Percentiles rank a stretch among this genome's conserved stretches.
Conservation (phyloP, 495 filamentous ascomycete genomes). For the Lophiotrema nucula region DNA sequence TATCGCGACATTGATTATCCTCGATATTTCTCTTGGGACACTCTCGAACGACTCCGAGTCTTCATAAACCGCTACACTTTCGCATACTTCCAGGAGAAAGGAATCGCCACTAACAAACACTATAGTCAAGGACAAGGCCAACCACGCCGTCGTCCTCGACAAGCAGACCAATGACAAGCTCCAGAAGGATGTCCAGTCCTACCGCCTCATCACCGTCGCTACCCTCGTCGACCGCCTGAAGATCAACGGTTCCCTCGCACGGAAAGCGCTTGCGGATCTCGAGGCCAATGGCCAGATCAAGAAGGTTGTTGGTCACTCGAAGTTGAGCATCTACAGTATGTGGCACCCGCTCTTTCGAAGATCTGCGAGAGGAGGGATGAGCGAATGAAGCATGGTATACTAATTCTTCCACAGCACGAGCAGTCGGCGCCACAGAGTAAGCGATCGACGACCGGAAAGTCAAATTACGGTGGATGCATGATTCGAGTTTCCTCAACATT, state of each 20-base stretch:
- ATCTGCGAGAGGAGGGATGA: not conserved
- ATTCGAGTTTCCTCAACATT: not conserved
- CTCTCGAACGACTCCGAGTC: no score
- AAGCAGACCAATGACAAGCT: constrained; percentile 70
- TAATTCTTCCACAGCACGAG: constrained; percentile 33
- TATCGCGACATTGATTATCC: no score
- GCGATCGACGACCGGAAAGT: not conserved
- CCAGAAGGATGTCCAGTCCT: constrained; percentile 98
- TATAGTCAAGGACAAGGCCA: constrained; percentile 99
- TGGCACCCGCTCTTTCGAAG: constrained; percentile 28
- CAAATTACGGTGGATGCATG: not conserved
- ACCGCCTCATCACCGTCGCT: constrained; percentile 98
- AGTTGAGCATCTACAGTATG: constrained; percentile 98
- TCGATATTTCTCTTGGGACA: no score
- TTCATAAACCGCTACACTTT: no score
- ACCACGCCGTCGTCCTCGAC: constrained; percentile 84
- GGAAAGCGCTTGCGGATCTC: constrained; percentile 83
- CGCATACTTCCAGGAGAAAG: no score
- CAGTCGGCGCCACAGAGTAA: constrained; percentile 38
- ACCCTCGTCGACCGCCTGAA: constrained; percentile 98
- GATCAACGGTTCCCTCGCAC: constrained; percentile 98
- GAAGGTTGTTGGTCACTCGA: constrained; percentile 95
- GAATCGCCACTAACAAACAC: constrained; percentile 13
- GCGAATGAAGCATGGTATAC: not conserved
- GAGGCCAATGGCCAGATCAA: constrained; percentile 98